Conservation (phyloP, 352 stramenopile species). For the Globisporangium okanoganense region DNA sequence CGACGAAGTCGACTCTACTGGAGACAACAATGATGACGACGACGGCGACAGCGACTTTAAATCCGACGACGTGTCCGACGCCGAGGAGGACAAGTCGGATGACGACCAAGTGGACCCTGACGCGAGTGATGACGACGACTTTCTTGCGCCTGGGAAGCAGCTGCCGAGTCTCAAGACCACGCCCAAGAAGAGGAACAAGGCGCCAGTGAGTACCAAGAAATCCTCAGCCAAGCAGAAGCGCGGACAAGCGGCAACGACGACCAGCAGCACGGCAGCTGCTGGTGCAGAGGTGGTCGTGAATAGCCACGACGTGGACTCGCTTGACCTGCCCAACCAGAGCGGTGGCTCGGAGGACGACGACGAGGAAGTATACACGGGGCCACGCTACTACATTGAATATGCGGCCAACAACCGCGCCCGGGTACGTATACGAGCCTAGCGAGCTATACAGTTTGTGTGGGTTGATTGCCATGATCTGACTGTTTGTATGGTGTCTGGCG, state of each 20-base stretch:
- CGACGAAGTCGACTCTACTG: constrained; percentile 21
- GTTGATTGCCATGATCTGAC: not conserved
- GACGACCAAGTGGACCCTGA: constrained; percentile 19
- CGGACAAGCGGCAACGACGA: constrained; percentile 1
- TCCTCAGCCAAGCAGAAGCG: constrained; percentile 4
- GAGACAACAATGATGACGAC: constrained; percentile 20
- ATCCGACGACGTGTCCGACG: not conserved
- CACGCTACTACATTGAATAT: constrained; percentile 71
- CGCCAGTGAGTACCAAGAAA: constrained; percentile 6
- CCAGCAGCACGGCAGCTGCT: not conserved
- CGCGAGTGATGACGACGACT: constrained; percentile 21
- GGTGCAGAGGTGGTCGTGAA: not conserved
- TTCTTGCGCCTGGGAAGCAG: constrained; percentile 17
- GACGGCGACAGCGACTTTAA: constrained; percentile 48
- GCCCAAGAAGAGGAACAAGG: constrained; percentile 8
- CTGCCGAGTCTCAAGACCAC: constrained; percentile 16
- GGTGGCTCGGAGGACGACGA: constrained; percentile 29
- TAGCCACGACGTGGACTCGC: constrained; percentile 31
- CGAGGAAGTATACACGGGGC: constrained; percentile 41
- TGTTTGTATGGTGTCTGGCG: constrained; percentile 6
- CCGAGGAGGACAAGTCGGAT: constrained; percentile 14
- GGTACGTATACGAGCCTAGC: constrained; percentile 23
- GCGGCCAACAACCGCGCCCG: constrained; percentile 48
- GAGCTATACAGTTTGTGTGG: not conserved
- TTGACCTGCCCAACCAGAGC: constrained; percentile 24